phyloP scores from a whole-genome alignment of 768 basidiomycete species.

The Cantharellus anzutake region DNA sequence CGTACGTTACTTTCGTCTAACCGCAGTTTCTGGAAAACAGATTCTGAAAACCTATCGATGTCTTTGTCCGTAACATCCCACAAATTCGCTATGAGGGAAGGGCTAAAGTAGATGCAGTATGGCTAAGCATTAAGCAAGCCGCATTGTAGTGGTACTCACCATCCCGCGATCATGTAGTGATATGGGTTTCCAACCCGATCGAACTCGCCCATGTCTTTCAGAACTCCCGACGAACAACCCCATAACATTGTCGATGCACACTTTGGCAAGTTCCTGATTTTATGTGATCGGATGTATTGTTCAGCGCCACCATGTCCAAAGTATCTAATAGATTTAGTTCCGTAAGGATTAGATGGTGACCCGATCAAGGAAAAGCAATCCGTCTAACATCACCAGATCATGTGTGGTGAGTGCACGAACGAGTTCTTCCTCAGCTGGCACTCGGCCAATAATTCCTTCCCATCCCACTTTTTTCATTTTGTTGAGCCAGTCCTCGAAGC shows the following conservation, averaged over 20 bases:
- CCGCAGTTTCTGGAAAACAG: constrained; percentile 56
- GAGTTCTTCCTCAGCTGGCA: constrained; percentile 74
- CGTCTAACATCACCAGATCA: constrained; percentile 68
- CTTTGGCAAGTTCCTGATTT: constrained; percentile 56
- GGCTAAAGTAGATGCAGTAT: constrained; percentile 27
- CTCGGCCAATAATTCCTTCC: constrained; percentile 58
- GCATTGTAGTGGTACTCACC: constrained; percentile 34
- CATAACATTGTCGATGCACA: constrained; percentile 95
- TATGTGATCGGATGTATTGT: constrained; percentile 80
- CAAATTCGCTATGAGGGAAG: constrained; percentile 80
- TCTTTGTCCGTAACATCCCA: constrained; percentile 99
- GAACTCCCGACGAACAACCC: constrained; percentile 89
- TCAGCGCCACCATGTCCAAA: constrained; percentile 95
- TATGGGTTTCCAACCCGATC: constrained; percentile 83
- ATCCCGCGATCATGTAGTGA: constrained; percentile 93
- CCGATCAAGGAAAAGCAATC: not conserved
- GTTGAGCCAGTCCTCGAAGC: constrained; percentile 62
- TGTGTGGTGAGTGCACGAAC: constrained; percentile 45
- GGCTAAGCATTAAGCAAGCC: not conserved
- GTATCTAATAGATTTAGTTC: constrained; percentile 36
- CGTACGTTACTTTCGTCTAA: constrained; percentile 20
- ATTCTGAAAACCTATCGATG: constrained; percentile 79
- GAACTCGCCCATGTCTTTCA: constrained; percentile 86
- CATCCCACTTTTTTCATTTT: constrained; percentile 60
- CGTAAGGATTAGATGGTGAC: not conserved